phyloP scores from a whole-genome alignment of 148 eudicot genomes.

The Fallopia convolvulus region DNA sequence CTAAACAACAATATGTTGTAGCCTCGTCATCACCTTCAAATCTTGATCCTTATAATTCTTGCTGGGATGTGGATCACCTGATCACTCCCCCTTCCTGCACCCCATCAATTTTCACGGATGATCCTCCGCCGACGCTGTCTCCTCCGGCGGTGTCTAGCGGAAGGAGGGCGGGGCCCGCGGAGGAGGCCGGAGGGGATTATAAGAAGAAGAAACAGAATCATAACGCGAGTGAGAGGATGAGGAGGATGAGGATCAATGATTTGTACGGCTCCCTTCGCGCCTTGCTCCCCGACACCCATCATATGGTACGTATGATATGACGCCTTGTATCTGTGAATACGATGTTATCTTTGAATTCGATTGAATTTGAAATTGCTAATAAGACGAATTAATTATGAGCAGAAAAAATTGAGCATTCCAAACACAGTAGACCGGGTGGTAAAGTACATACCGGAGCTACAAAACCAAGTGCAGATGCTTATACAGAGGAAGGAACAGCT shows the following conservation, averaged over 20 bases:
- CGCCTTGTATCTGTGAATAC: no score
- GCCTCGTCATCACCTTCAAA: background rate
- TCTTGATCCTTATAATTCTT: background rate
- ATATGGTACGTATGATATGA: background rate
- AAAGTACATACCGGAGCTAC: conserved; percentile 79
- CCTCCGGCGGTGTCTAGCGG: background rate
- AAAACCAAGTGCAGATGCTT: conserved; percentile 50
- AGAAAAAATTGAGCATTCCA: conserved; percentile 85
- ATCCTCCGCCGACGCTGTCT: background rate
- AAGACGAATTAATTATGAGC: background rate
- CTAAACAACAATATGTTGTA: background rate
- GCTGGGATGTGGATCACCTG: background rate
- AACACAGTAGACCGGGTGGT: conserved; percentile 45
- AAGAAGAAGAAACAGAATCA: conserved; percentile 22
- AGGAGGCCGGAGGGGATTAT: background rate
- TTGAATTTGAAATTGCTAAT: no score
- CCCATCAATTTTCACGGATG: background rate
- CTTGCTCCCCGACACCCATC: conserved; percentile 1
- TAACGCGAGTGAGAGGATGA: conserved; percentile 34
- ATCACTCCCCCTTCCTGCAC: background rate
- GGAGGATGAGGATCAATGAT: conserved; percentile 30
- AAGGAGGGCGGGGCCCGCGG: background rate
- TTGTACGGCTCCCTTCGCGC: conserved; percentile 34
- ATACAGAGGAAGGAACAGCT: conserved; percentile 35
- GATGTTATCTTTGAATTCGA: no score